Evolutionary conservation across 305 asterid species (phyloP), one percentile per base, ranked within the genome.

Genomic region (Stenogyne calaminthoides): DNA sequence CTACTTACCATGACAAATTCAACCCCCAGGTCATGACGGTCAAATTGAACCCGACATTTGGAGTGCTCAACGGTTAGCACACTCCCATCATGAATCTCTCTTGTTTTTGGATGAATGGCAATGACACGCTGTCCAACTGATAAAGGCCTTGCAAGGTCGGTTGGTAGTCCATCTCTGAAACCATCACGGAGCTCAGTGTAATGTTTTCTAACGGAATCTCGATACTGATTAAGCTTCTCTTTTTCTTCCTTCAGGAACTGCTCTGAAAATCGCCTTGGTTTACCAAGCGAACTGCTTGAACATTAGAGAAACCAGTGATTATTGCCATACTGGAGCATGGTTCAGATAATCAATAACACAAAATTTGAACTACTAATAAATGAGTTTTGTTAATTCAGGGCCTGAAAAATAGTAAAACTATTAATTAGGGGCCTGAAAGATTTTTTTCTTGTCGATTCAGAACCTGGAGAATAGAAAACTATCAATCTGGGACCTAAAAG

Each of bases 161-260:
- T 87, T 27, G 97, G 97, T 63, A 92, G 77, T 80, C 97, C 98
- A 36, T 94, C 96, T 85, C 88, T 85, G 44, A 74, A 64, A 84
- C 98, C 99, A 71, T 89, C 91, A 58, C 94, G 96, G 69, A 91
- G 91, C 75, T 92, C 97, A 42, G 88, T 80, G 82, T 92, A 95
- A 80, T 92, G 99, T 72, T 80, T 83, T 80, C 99, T 84, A 70
- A 95, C 99, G 29, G 98, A 90, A 80, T 91, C 92, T 46, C 98
- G 87, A 76, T 92, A 95, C 71, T 85, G 91, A 76, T 86, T 83
- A 78, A 92, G 99, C 84, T 95, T 95, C 86, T 90, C 93, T 61
- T 88, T 95, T 84, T 95, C 99, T 91, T 95, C 99, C 83, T 83
- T 88, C 85, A 90, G 85, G 81, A 95, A 95, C 69, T 95, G 95